A percentile compares a stretch with the other conserved stretches of the same genome.
Evolutionary conservation across 305 asterid genomes (phyloP).

Genomic region (Rubia tinctorum): DNA sequence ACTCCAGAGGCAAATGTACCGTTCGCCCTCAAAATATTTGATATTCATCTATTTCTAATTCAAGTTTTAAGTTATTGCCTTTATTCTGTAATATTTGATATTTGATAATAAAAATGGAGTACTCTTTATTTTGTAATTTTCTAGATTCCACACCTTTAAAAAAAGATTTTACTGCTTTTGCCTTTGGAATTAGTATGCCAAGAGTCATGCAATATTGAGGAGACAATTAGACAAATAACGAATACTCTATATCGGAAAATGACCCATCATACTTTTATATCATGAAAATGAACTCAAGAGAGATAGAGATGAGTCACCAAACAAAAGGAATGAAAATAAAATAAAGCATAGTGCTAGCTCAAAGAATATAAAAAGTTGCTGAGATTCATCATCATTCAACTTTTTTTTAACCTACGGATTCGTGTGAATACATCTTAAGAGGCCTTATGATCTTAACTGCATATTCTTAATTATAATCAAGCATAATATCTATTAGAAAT

Average conservation of each 20-base stretch:
- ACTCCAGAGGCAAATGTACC: too few relatives aligned
- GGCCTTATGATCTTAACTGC: neutral
- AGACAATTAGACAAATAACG: neutral
- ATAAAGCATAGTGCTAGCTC: neutral
- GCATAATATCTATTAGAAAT: too few relatives aligned
- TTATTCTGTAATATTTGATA: fast-evolving
- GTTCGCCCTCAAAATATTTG: too few relatives aligned
- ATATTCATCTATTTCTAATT: too few relatives aligned
- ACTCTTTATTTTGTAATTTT: too few relatives aligned
- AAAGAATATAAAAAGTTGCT: neutral
- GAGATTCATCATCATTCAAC: neutral
- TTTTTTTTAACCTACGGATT: neutral
- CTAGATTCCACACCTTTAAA: too few relatives aligned
- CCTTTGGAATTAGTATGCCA: neutral
- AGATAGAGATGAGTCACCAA: neutral
- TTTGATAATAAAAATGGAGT: too few relatives aligned
- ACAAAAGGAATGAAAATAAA: constrained; percentile 10
- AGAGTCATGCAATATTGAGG: neutral
- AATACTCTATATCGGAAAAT: neutral
- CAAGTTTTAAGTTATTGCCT: too few relatives aligned
- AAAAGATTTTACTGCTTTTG: neutral
- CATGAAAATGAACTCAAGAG: neutral
- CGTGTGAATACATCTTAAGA: neutral
- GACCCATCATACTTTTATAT: neutral
- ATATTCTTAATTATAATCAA: too few relatives aligned